Evolutionary conservation across 768 basidiomycete genomes (phyloP), one percentile per base, ranked within the genome.

Genomic region (Podaxis sp.): DNA sequence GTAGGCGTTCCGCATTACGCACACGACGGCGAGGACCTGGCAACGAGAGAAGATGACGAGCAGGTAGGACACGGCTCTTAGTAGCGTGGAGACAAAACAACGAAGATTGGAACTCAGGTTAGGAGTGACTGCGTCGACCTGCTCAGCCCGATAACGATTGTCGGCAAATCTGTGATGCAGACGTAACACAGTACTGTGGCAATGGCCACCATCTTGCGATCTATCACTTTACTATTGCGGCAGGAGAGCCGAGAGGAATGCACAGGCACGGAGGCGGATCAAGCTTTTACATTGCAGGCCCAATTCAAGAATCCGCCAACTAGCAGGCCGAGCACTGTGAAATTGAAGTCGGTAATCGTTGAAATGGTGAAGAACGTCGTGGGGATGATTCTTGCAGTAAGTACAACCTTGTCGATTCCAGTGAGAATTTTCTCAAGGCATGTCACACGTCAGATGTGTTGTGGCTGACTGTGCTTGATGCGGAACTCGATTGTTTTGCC

Each of bases 101-200:
- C 7, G 32, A 32, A 9, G 7, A 32, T 32, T 32, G 32, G 32
- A 32, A 32, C 6, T 32, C 28, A 32, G 28, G 28, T 71, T 73
- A 5, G 76, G 77, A 4, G 79, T 82, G 23, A 80, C 80, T 3
- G 75, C 78, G 11, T 79, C 79, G 65, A 78, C 78, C 1, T 84
- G 82, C 64, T 79, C 77, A 2, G 67, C 77, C 72, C 5, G 74
- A 78, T 58, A 69, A 72, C 27, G 77, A 78, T 59, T 79, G 78
- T 62, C 73, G 76, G 7, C 69, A 67, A 62, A 71, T 78, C n/a
- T 79, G 78, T 59, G 62, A 62, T 16, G 73, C 75, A 3, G 68
- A 74, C 50, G 75, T 77, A 51, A 21, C 63, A 14, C 70, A 79
- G 58, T 77, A 72, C 55, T 79, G 77, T 50, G 78, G 78, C 32